Evolutionary conservation across 2,329 filamentous ascomycete genomes (phyloP).

Genomic region (Alternaria postmessia): DNA sequence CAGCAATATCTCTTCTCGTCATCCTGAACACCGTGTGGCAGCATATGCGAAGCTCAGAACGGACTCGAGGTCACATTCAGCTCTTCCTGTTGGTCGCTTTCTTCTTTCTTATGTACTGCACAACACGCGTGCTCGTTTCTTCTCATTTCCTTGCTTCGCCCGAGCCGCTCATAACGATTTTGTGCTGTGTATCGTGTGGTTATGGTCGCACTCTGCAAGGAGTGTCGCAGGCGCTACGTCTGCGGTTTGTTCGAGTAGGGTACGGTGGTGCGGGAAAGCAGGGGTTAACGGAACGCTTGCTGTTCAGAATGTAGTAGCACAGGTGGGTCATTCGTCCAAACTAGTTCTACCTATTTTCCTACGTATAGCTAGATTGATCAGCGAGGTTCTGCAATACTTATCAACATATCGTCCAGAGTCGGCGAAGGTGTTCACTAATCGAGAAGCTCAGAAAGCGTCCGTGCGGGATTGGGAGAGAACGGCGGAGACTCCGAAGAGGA

Average conservation of each 20-base stretch:
- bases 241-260: neutral
- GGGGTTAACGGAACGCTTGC: neutral
- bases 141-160: neutral
- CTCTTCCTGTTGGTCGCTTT: neutral
- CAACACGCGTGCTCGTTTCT: neutral
- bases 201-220: neutral
- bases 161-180: neutral
- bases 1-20: neutral
- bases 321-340: neutral
- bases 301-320: neutral
- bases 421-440: neutral
- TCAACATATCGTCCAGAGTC: neutral
- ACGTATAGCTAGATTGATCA: neutral
- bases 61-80: neutral
- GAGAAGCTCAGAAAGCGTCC: neutral
- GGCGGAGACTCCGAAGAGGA: neutral
- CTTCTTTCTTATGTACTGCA: neutral
- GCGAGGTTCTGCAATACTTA: constrained; percentile 1
- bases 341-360: neutral
- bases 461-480: neutral
- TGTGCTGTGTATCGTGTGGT: neutral
- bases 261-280: neutral
- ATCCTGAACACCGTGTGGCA: neutral
- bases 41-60: neutral
- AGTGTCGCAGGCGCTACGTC: neutral